Conservation (phyloP, 2,329 filamentous ascomycete genomes). For the Talaromyces sp. region DNA sequence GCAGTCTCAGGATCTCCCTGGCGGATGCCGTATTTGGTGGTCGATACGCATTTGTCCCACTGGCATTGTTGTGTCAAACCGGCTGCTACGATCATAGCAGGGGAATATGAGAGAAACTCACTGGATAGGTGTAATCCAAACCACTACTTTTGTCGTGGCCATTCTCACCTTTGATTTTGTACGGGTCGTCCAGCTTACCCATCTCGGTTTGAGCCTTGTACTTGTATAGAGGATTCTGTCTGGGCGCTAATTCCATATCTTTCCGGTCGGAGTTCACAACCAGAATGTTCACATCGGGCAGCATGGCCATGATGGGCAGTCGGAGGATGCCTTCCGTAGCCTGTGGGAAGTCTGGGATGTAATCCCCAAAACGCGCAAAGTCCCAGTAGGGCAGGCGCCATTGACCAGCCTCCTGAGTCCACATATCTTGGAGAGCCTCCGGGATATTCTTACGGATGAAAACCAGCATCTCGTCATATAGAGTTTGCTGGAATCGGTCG, state of each 20-base stretch:
- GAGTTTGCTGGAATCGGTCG: conserved; percentile 26
- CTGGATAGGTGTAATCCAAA: neutral
- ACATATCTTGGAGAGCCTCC: conserved; percentile 43
- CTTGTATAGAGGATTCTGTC: conserved; percentile 41
- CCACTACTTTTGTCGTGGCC: too few species aligned
- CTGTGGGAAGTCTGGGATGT: too few species aligned
- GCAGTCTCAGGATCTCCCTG: conserved; percentile 14
- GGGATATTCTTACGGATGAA: conserved; percentile 35
- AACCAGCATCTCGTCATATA: conserved; percentile 32
- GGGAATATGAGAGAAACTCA: neutral
- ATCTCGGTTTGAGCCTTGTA: conserved; percentile 31
- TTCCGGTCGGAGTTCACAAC: conserved; percentile 33
- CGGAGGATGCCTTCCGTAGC: neutral
- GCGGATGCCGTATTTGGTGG: too few species aligned
- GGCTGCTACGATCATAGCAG: neutral
- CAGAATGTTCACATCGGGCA: conserved; percentile 18
- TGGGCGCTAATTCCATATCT: conserved; percentile 21
- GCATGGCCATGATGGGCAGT: conserved; percentile 25
- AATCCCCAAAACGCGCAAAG: conserved; percentile 28
- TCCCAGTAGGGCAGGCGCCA: conserved; percentile 51
- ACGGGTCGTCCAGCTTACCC: neutral
- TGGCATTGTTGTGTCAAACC: neutral
- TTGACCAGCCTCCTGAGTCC: conserved; percentile 37
- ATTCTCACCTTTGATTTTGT: neutral
- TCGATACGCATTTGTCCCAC: too few species aligned